phyloP scores from a whole-genome alignment of 495 filamentous ascomycete species.

The Chaetomidium leptoderma region DNA sequence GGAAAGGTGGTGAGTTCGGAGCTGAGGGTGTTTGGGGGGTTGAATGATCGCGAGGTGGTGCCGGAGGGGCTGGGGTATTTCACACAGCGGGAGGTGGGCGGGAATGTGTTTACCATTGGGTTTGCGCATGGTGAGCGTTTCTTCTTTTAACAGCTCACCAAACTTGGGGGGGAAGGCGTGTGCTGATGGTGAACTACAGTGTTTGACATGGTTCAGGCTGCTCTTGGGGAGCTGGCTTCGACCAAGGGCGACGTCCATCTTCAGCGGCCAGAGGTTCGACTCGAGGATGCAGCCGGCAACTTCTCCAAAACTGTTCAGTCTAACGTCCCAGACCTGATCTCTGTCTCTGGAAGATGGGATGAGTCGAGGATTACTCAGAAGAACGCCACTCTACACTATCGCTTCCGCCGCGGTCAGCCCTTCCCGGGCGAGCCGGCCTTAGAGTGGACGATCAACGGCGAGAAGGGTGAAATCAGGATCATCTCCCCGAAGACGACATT shows the following conservation, averaged over 20 bases:
- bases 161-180: background rate
- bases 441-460: conserved; percentile 53
- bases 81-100: conserved; percentile 42
- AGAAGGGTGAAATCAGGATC: conserved; percentile 53
- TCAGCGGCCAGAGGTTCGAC: conserved; percentile 39
- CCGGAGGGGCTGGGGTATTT: conserved; percentile 43
- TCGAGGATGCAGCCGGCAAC: conserved; percentile 29
- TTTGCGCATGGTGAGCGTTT: conserved; percentile 47
- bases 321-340: conserved; percentile 47
- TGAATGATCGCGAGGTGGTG: conserved; percentile 32
- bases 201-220: conserved; percentile 38
- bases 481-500: conserved; percentile 30
- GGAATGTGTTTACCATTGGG: conserved; percentile 50
- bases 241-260: conserved; percentile 43
- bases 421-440: conserved; percentile 47
- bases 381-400: conserved; percentile 40
- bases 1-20: conserved; percentile 53
- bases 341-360: conserved; percentile 43
- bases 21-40: conserved; percentile 38
- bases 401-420: conserved; percentile 47
- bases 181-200: conserved; percentile 18
- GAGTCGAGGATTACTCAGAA: conserved; percentile 28
- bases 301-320: conserved; percentile 29
- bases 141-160: background rate
- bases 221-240: conserved; percentile 42